Percentiles rank a stretch among this genome's conserved stretches.
These are phyloP conservation scores for Rhodotorula sp. DNA, from an alignment of 1,284 basidiomycete species.

Conservation along the genomic window DNA sequence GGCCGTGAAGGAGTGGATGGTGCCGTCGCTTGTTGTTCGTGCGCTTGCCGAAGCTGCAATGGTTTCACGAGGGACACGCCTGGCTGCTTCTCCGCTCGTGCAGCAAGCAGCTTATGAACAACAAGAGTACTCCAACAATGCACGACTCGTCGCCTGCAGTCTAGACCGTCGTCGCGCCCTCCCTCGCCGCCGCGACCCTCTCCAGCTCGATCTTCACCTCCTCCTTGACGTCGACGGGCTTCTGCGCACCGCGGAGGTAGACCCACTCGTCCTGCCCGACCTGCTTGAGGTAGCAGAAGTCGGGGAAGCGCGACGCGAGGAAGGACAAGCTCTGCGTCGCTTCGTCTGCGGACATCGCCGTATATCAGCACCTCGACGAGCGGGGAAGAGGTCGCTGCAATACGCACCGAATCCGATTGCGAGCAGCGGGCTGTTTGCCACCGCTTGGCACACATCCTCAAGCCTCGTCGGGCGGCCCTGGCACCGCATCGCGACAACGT, in stretches of 20 bases:
- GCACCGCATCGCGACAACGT: slow-evolving; percentile 38
- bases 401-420: slow-evolving; percentile 30
- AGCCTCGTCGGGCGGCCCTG: slow-evolving; percentile 20
- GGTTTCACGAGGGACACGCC: no score
- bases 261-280: slow-evolving; percentile 32
- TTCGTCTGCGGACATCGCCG: slow-evolving; percentile 17
- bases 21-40: background rate
- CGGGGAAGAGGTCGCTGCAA: background rate
- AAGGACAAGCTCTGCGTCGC: slow-evolving; percentile 29
- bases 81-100: background rate
- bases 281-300: slow-evolving; percentile 33
- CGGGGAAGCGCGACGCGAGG: slow-evolving; percentile 31
- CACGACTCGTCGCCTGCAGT: background rate
- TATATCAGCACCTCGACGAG: background rate
- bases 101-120: background rate
- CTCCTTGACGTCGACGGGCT: slow-evolving; percentile 31
- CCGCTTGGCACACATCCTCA: slow-evolving; percentile 34
- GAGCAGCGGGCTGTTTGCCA: slow-evolving; percentile 34
- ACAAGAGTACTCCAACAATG: background rate
- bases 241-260: slow-evolving; percentile 12
- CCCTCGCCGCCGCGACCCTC: background rate
- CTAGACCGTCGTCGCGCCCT: background rate
- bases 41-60: no score
- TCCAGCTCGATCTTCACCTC: slow-evolving; percentile 21
- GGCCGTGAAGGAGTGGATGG: no score